Percentiles rank a stretch among this genome's conserved stretches.
These are phyloP conservation scores for Paraphysoderma sedebokerense DNA, from an alignment of 371 early-diverging fungal species.

Conservation along the genomic window DNA sequence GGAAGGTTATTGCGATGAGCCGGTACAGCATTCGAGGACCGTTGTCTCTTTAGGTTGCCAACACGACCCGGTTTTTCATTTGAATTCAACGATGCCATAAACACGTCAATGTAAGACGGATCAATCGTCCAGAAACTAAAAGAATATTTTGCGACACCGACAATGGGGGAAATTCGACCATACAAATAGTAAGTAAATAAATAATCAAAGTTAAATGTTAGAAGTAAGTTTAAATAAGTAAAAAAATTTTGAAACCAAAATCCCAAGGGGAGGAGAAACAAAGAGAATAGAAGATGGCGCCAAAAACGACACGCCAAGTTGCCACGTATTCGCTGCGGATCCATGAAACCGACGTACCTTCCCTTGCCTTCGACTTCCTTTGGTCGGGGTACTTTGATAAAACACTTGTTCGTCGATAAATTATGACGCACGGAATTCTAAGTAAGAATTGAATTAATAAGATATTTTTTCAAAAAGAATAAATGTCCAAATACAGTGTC, in stretches of 20 bases:
- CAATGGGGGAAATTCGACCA: not conserved
- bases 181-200: not conserved
- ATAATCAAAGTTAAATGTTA: not conserved
- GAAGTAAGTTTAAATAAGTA: not conserved
- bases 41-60: not conserved
- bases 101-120: not conserved
- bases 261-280: not conserved
- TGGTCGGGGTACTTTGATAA: conserved; percentile 6
- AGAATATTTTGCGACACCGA: no score
- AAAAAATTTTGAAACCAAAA: not conserved
- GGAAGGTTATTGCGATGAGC: not conserved
- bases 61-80: no score
- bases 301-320: not conserved
- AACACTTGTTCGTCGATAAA: not conserved
- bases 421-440: conserved; percentile 2
- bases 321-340: not conserved
- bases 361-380: conserved; percentile 3
- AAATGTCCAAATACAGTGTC: not conserved
- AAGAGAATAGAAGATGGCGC: not conserved
- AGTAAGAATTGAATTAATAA: not conserved
- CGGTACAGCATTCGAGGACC: not conserved
- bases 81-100: not conserved
- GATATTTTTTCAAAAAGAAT: not conserved
- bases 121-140: conserved; percentile 1
- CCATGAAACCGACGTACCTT: not conserved